Conservation (phyloP, 805 yeast species). For the Cyberlindnera meyerae region DNA sequence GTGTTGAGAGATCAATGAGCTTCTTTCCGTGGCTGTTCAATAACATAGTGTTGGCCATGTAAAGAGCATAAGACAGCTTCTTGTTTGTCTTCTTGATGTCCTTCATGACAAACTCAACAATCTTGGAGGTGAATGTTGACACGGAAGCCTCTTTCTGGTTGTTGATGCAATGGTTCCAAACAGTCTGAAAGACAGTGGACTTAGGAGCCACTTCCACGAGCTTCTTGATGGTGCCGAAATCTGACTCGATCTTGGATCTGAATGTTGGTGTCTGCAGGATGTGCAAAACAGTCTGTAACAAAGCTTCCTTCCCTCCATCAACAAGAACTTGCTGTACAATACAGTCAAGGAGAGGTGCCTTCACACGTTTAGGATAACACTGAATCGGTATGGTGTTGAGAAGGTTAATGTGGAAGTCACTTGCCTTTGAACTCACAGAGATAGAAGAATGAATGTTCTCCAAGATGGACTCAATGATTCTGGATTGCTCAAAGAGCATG, state of each 20-base stretch:
- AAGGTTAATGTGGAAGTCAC: slow-evolving; percentile 4
- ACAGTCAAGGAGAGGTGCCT: slow-evolving; percentile 26
- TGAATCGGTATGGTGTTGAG: slow-evolving; percentile 41
- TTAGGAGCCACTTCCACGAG: slow-evolving; percentile 17
- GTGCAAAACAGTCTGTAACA: slow-evolving; percentile 29
- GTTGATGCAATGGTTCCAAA: slow-evolving; percentile 38
- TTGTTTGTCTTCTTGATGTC: slow-evolving; percentile 10
- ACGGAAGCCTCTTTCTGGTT: slow-evolving; percentile 32
- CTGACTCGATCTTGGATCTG: slow-evolving; percentile 46
- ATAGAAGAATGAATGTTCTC: slow-evolving; percentile 13
- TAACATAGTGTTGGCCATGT: slow-evolving; percentile 17
- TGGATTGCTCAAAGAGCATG: slow-evolving; percentile 43
- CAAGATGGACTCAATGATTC: slow-evolving; percentile 31
- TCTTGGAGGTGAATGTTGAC: slow-evolving; percentile 20
- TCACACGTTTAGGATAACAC: slow-evolving; percentile 36
- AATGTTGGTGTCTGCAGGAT: slow-evolving; percentile 48
- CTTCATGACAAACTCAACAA: slow-evolving; percentile 17
- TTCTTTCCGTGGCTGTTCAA: neutral
- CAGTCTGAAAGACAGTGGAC: slow-evolving; percentile 28
- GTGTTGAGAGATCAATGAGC: neutral
- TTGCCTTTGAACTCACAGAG: slow-evolving; percentile 3
- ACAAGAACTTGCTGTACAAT: slow-evolving; percentile 13
- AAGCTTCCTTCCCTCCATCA: slow-evolving; percentile 6
- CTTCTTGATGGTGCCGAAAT: slow-evolving; percentile 25
- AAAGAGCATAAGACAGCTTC: slow-evolving; percentile 8